Evolutionary conservation across 2,329 filamentous ascomycete species (phyloP), one percentile per base, ranked within the genome.

Genomic region (Alternaria viburni): DNA sequence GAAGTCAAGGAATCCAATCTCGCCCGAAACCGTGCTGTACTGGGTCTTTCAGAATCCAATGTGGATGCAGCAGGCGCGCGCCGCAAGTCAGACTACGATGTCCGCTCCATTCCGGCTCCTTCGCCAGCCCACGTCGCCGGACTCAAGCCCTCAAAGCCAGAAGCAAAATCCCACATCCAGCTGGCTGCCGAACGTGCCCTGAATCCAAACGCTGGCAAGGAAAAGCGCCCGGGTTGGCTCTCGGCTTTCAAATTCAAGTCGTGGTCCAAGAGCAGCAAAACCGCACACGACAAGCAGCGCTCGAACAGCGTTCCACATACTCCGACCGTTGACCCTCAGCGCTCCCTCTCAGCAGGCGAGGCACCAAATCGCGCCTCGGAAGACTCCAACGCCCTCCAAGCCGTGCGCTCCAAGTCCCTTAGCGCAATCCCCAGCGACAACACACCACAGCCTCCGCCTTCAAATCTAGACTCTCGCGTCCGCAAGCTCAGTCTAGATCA

Each of bases 401-500:
- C 74, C 12, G 66, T 74, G 17, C 73, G 77, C 15, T 79, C 77
- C 10, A 77, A 79, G 51, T 78, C 76, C 4, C 65, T 80, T 13
- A 74, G 75, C 19, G 76, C 73, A 15, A 69, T 79, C 6, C 70
- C 75, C 11, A 72, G 70, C 32, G 68, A 17, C 46, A 28, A 4
- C 26, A 46, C 15, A 2, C 57, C 50, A 17, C 57, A 61, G 21
- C 25, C 69, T n/a, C 67, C 66, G 6, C 61, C 70, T 10, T 56
- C 72, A 8, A 67, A 73, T 44, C 62, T 79, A 8, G 71, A 77
- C 21, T 64, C 73, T 0, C 70, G 70, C 26, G 54, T 78, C 59
- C 60, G 69, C n/a, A 57, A 66, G 3, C 56, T 74, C 9, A 65
- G 69, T 13, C 26, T 73, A 8, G 55, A 66, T 9, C 30, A 66